Evolutionary conservation across 2,329 filamentous ascomycete genomes (phyloP).

Genomic region (Calonectria pauciramosa): DNA sequence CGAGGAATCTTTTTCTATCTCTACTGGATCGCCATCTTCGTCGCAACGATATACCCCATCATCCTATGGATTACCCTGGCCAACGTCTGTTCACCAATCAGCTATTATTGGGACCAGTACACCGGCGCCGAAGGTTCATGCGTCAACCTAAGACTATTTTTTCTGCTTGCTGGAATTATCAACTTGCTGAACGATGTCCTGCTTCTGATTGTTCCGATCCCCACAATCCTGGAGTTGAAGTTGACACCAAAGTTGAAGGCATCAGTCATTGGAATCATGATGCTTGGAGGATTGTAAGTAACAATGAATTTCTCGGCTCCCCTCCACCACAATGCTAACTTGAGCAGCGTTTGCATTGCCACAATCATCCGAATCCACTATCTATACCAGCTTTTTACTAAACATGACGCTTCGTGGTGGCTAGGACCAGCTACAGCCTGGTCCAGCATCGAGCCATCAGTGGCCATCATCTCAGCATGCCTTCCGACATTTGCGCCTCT

Average conservation of each 20-base stretch:
- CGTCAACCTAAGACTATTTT: slow-evolving; percentile 23
- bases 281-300: slow-evolving; percentile 33
- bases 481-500: slow-evolving; percentile 33
- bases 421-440: slow-evolving; percentile 22
- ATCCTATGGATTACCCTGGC: slow-evolving; percentile 23
- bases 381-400: slow-evolving; percentile 22
- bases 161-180: slow-evolving; percentile 21
- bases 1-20: slow-evolving; percentile 7
- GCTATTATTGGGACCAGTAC: slow-evolving; percentile 29
- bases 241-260: slow-evolving; percentile 21
- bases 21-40: slow-evolving; percentile 14
- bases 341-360: slow-evolving; percentile 25
- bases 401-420: slow-evolving; percentile 26
- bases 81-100: slow-evolving; percentile 21
- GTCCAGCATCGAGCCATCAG: slow-evolving; percentile 33
- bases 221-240: slow-evolving; percentile 25
- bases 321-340: neutral
- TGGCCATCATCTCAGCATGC: slow-evolving; percentile 32
- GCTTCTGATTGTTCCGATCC: slow-evolving; percentile 30
- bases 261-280: slow-evolving; percentile 27
- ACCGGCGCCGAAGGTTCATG: slow-evolving; percentile 24
- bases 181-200: slow-evolving; percentile 30
- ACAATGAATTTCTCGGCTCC: too few relatives aligned
- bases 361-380: slow-evolving; percentile 31
- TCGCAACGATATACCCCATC: slow-evolving; percentile 11